Base-by-base conservation (phyloP, 768 basidiomycete species). In the Panaeolus cyanescens region DNA sequence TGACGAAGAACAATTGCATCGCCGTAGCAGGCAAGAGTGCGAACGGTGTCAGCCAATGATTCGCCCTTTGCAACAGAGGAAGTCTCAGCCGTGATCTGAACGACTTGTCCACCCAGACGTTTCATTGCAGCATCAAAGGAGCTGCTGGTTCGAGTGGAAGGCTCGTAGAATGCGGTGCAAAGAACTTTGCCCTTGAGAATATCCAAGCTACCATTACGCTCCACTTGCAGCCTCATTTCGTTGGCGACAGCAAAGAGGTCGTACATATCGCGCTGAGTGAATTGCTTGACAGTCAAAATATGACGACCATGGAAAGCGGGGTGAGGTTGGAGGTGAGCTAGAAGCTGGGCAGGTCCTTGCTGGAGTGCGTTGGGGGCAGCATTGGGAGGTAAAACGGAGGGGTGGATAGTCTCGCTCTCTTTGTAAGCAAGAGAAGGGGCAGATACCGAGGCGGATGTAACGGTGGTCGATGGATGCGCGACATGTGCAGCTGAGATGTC, bases 61-160 rank as follows among this genome's bases (percentile, higher is more conserved):
- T 99, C 97, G 34, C 97, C 97, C 78, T 99, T 99, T 65, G 83
- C 80, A 42, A 97, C 93, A 0, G 95, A 97, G 3, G 95, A 96
- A 1, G 83, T 82, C 57, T 94, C 92, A 2, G 85, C 85, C 39
- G 84, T 84, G 59, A 98, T 84, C 59, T 90, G 84, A n/a, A 97
- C 89, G 36, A 98, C 96, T 68, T 96, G 88, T 19, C 97, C 97
- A 28, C 97, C 97, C 68, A 95, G 95, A 55, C 97, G 87, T 74
- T 97, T 96, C 97, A 99, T 99, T 10, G 97, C 97, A 2, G 96
- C 91, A 71, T 99, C 96, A 69, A 99, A 99, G 8, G 96, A 98
- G 4, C 91, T 84, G 63, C 93, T 95, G 3, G 97, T 99, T 32
- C 97, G 85, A 2, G 97, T 99, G 2, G 95, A 97, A 1, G 96